These are phyloP conservation scores for Hypomontagnella submonticulosa DNA, from an alignment of 495 filamentous ascomycete species.

Conservation along the genomic window DNA sequence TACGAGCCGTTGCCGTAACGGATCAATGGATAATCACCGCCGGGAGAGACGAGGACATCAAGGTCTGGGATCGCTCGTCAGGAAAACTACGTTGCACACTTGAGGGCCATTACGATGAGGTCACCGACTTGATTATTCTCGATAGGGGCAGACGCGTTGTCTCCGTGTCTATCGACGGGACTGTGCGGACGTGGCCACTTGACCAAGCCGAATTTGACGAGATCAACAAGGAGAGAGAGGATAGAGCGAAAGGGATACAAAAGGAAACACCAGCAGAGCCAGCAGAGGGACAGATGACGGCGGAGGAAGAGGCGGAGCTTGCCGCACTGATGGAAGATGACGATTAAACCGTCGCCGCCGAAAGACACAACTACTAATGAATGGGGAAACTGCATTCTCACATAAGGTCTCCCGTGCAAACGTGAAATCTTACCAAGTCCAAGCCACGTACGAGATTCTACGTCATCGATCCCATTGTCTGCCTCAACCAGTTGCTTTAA, in stretches of 20 bases:
- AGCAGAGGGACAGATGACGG: conserved; percentile 67
- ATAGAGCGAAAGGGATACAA: conserved; percentile 60
- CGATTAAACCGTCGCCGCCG: conserved; percentile 50
- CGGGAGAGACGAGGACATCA: conserved; percentile 89
- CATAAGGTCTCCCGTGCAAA: too few relatives aligned
- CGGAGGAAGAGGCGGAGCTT: conserved; percentile 86
- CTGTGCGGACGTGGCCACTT: conserved; percentile 83
- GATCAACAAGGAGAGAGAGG: conserved; percentile 63
- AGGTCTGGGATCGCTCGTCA: conserved; percentile 81
- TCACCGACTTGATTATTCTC: conserved; percentile 79
- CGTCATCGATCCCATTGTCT: too few relatives aligned
- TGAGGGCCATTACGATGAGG: conserved; percentile 90
- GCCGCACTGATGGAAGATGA: conserved; percentile 88
- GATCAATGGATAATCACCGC: conserved; percentile 89
- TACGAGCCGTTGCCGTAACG: conserved; percentile 79
- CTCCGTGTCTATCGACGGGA: conserved; percentile 89
- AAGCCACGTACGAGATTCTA: too few relatives aligned
- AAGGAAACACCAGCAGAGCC: conserved; percentile 56
- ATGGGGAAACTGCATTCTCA: too few relatives aligned
- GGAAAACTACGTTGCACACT: conserved; percentile 82
- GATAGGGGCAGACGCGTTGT: conserved; percentile 66
- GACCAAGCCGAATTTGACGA: conserved; percentile 69
- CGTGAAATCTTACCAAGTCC: too few relatives aligned
- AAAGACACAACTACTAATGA: too few relatives aligned
- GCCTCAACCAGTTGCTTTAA: too few relatives aligned